Conservation (phyloP, 352 stramenopile species). For the Phytophthora ramorum region DNA sequence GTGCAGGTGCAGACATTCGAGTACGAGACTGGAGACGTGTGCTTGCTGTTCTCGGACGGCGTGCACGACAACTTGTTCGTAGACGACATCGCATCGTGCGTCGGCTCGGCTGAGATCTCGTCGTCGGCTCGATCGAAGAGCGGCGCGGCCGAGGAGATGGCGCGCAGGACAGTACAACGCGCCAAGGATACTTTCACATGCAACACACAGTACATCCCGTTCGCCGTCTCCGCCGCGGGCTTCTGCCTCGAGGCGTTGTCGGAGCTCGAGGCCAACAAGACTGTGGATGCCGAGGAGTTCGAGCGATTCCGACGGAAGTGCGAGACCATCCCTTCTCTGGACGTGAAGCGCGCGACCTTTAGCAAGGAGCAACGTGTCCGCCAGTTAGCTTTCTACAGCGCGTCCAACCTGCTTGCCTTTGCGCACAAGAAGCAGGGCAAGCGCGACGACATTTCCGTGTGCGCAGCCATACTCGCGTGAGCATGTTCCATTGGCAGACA, state of each 20-base stretch:
- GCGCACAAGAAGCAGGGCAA: conserved; percentile 91
- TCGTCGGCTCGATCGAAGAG: conserved; percentile 31
- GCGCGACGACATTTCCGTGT: conserved; percentile 89
- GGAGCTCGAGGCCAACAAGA: conserved; percentile 78
- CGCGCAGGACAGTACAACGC: conserved; percentile 70
- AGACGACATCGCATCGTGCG: conserved; percentile 76
- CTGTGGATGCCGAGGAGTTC: conserved; percentile 69
- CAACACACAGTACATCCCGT: conserved; percentile 81
- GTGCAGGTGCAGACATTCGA: conserved; percentile 76
- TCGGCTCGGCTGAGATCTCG: conserved; percentile 36
- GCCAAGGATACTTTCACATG: conserved; percentile 74
- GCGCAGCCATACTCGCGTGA: conserved; percentile 82
- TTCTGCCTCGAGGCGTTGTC: conserved; percentile 83
- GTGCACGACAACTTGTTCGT: conserved; percentile 91
- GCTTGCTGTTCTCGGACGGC: conserved; percentile 86
- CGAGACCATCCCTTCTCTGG: conserved; percentile 67
- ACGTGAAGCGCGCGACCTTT: conserved; percentile 69
- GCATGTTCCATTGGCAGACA: conserved; percentile 29
- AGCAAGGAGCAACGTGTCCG: conserved; percentile 86
- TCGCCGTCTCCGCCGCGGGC: conserved; percentile 81
- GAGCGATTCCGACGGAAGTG: conserved; percentile 78
- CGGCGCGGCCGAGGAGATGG: conserved; percentile 76
- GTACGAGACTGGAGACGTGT: conserved; percentile 82
- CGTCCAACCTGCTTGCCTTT: conserved; percentile 88
- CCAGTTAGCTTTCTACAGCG: conserved; percentile 89